A percentile compares a stretch with the other conserved stretches of the same genome.
These are phyloP conservation scores for Russula foetens DNA, from an alignment of 768 basidiomycete species.

Conservation along the genomic window DNA sequence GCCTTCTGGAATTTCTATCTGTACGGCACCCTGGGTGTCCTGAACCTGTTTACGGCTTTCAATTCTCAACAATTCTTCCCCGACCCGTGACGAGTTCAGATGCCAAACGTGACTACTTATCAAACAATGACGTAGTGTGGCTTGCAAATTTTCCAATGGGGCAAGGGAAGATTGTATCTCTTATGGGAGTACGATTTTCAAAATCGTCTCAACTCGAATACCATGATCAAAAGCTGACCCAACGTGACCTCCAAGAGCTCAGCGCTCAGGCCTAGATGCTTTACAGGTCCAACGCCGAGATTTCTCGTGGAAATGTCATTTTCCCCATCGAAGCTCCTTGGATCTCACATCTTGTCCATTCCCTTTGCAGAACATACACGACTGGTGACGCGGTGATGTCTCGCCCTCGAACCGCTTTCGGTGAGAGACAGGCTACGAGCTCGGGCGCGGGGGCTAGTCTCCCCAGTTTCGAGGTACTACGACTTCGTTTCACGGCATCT, in stretches of 20 bases:
- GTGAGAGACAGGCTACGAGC: background rate
- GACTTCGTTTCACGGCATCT: background rate
- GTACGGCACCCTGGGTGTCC: background rate
- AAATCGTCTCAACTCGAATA: background rate
- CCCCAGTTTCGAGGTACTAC: background rate
- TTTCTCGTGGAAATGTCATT: background rate
- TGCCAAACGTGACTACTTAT: background rate
- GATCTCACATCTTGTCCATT: background rate
- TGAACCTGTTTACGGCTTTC: background rate
- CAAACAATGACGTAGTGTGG: conserved; percentile 15
- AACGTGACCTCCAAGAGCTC: background rate
- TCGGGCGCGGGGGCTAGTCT: background rate
- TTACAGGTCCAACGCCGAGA: background rate
- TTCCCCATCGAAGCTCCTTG: background rate
- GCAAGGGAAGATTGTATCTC: background rate
- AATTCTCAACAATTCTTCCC: background rate
- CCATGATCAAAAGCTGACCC: background rate
- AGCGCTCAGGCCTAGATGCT: background rate
- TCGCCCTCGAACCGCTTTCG: background rate
- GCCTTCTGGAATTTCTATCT: background rate
- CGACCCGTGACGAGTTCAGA: background rate
- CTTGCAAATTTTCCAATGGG: background rate
- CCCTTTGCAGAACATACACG: background rate
- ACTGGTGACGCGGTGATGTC: background rate
- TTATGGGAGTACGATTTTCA: conserved; percentile 3